Percentiles rank a stretch among this genome's conserved stretches.
phyloP scores from a whole-genome alignment of 225 moss, liverwort and hornwort genomes.

The Pseudisothecium myosuroides region DNA sequence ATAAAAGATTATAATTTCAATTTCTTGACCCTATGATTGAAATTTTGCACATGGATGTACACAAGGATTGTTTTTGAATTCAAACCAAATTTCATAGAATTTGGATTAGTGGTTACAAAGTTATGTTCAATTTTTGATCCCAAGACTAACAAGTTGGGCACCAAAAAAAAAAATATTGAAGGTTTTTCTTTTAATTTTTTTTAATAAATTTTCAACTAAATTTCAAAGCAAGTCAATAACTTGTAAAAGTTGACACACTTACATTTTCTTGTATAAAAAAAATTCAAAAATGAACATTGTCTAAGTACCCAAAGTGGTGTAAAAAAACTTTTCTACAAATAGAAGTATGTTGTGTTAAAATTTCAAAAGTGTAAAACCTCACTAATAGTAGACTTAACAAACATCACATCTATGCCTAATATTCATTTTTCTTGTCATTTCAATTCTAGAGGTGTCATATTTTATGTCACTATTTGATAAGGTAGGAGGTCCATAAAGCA shows the following conservation, averaged over 20 bases:
- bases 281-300: background rate
- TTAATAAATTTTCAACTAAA: background rate
- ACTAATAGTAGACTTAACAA: too few species aligned
- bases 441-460: background rate
- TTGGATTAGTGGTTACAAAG: background rate
- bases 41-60: background rate
- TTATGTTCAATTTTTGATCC: background rate
- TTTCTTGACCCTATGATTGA: background rate
- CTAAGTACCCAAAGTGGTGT: background rate
- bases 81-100: background rate
- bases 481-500: too few species aligned
- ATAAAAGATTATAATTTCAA: fast-evolving
- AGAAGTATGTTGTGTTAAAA: too few species aligned
- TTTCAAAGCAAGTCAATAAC: background rate
- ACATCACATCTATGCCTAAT: background rate
- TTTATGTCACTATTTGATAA: background rate
- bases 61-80: background rate
- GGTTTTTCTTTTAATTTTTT: too few species aligned
- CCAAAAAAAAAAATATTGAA: background rate
- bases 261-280: background rate
- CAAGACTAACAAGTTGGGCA: fast-evolving
- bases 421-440: background rate
- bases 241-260: background rate
- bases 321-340: too few species aligned
- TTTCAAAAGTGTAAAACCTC: too few species aligned